A percentile compares a stretch with the other conserved stretches of the same genome.
Conservation (phyloP, 2,329 filamentous ascomycete species). For the Aureobasidium leucospermi region DNA sequence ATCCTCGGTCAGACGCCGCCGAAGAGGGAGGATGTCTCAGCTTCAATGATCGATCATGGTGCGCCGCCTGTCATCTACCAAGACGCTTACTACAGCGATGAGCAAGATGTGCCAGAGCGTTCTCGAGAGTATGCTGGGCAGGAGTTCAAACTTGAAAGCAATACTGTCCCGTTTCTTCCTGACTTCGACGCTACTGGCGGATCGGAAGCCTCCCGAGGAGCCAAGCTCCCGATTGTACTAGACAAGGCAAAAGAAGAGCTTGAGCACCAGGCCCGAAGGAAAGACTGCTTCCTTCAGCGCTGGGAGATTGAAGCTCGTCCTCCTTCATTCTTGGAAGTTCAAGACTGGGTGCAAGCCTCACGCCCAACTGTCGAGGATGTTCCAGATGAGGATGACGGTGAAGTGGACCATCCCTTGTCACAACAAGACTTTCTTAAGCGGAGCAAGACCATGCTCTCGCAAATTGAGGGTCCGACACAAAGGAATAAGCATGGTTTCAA, state of each 20-base stretch:
- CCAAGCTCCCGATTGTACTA: slow-evolving; percentile 39
- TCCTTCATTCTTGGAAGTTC: slow-evolving; percentile 63
- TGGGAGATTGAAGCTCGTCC: slow-evolving; percentile 74
- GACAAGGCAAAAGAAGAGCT: slow-evolving; percentile 48
- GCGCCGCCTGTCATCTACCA: slow-evolving; percentile 70
- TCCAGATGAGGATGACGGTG: slow-evolving; percentile 16
- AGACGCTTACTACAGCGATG: slow-evolving; percentile 76
- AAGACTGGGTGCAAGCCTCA: slow-evolving; percentile 54
- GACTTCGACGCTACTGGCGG: slow-evolving; percentile 60
- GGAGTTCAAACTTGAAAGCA: slow-evolving; percentile 72
- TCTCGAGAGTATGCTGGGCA: slow-evolving; percentile 78
- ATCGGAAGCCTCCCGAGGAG: slow-evolving; percentile 49
- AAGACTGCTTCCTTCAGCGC: slow-evolving; percentile 53
- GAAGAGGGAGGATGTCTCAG: slow-evolving; percentile 38
- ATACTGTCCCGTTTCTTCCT: slow-evolving; percentile 70
- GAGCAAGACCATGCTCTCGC: slow-evolving; percentile 53
- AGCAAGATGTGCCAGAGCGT: slow-evolving; percentile 71
- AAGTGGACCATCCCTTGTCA: slow-evolving; percentile 26
- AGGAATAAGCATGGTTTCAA: slow-evolving; percentile 76
- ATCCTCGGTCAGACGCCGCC: slow-evolving; percentile 37
- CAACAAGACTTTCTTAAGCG: slow-evolving; percentile 22
- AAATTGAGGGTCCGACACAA: slow-evolving; percentile 84
- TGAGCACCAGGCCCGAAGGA: slow-evolving; percentile 45
- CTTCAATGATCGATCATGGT: slow-evolving; percentile 50
- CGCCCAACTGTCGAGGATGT: slow-evolving; percentile 16